These are phyloP conservation scores for Talaromyces wortmannii DNA, from an alignment of 495 filamentous ascomycete genomes.

Conservation along the genomic window DNA sequence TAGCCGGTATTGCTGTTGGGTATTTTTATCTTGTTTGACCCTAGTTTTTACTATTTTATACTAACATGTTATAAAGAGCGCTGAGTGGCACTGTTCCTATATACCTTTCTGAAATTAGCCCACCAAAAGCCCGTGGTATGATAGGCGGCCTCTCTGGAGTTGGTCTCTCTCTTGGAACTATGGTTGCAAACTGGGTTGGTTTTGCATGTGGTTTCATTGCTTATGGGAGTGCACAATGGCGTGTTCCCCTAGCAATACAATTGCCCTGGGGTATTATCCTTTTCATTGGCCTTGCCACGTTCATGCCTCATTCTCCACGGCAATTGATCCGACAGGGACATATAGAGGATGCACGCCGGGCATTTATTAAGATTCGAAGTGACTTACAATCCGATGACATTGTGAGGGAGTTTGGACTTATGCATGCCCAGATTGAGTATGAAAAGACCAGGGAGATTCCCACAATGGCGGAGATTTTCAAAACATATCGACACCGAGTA, in stretches of 20 bases:
- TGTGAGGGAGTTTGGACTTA: conserved; percentile 46
- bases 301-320: conserved; percentile 54
- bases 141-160: conserved; percentile 54
- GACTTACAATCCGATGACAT: conserved; percentile 42
- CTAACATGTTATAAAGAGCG: conserved; percentile 18
- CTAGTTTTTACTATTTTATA: not conserved
- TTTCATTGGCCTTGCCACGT: conserved; percentile 47
- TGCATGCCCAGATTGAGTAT: conserved; percentile 53
- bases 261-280: conserved; percentile 54
- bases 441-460: conserved; percentile 50
- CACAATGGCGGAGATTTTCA: conserved; percentile 46
- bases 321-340: conserved; percentile 48
- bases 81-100: conserved; percentile 53
- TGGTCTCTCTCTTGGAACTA: conserved; percentile 51
- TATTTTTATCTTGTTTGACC: conserved; percentile 10
- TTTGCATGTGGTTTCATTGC: conserved; percentile 49
- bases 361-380: conserved; percentile 42
- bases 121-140: conserved; percentile 45
- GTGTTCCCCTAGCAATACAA: conserved; percentile 49
- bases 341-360: conserved; percentile 38
- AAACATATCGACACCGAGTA: conserved; percentile 41
- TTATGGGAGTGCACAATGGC: conserved; percentile 49
- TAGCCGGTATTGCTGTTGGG: conserved; percentile 52
- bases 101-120: conserved; percentile 52
- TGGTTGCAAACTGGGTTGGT: conserved; percentile 53